A percentile compares a stretch with the other conserved stretches of the same genome.
Conservation (phyloP, 305 asterid genomes). For the Striga hermonthica region DNA sequence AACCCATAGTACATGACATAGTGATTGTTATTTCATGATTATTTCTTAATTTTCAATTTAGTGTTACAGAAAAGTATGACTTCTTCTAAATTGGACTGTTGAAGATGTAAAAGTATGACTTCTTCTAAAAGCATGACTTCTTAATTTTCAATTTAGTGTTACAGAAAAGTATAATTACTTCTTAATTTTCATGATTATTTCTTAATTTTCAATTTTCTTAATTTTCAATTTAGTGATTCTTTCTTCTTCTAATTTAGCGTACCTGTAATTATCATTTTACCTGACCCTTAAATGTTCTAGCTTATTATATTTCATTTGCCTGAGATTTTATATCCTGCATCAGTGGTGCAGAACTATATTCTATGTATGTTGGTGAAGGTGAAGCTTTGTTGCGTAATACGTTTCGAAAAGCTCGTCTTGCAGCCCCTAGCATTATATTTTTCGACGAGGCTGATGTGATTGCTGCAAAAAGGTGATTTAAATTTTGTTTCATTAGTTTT, state of each 20-base stretch:
- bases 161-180: background rate
- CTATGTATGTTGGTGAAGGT: conserved; percentile 99
- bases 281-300: conserved; percentile 23
- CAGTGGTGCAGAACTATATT: conserved; percentile 90
- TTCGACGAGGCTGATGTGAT: conserved; percentile 93
- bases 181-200: background rate
- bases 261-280: conserved; percentile 5
- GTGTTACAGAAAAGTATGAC: background rate
- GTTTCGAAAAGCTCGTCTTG: conserved; percentile 88
- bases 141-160: conserved; percentile 4
- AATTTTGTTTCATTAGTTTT: background rate
- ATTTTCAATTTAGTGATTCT: background rate
- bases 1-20: background rate
- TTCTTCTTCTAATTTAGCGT: too few relatives aligned
- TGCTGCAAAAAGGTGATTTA: conserved; percentile 71
- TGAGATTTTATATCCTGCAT: conserved; percentile 32
- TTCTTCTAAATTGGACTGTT: background rate
- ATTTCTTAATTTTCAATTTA: conserved; percentile 11
- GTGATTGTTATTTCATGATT: background rate
- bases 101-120: background rate
- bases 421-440: conserved; percentile 95
- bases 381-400: conserved; percentile 88
- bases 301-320: conserved; percentile 21
- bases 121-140: too few relatives aligned
- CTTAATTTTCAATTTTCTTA: conserved; percentile 13